Conservation (phyloP, 2,329 filamentous ascomycete genomes). For the Colletotrichum plurivorum region DNA sequence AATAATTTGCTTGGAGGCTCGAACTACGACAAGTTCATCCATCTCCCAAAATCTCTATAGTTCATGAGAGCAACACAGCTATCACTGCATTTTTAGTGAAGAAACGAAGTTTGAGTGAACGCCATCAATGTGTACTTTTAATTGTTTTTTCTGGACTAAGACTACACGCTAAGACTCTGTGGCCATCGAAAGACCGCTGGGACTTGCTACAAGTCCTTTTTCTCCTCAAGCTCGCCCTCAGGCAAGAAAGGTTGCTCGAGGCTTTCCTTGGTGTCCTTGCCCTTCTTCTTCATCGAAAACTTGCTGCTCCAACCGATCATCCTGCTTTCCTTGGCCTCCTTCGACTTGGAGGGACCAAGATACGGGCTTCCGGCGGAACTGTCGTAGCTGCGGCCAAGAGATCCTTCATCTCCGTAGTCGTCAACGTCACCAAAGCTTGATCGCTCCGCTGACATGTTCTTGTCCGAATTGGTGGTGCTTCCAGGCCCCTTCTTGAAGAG, state of each 20-base stretch:
- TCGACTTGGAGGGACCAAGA: conserved; percentile 65
- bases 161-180: conserved; percentile 15
- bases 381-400: conserved; percentile 67
- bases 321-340: conserved; percentile 62
- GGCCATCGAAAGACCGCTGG: conserved; percentile 9
- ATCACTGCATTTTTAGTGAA: no score
- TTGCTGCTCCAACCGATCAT: conserved; percentile 64
- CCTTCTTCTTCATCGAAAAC: conserved; percentile 74
- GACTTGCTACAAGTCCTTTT: conserved; percentile 35
- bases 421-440: conserved; percentile 72
- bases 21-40: no score
- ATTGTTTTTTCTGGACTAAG: conserved; percentile 10
- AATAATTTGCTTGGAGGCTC: no score
- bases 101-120: not conserved
- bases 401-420: conserved; percentile 63
- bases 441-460: conserved; percentile 68
- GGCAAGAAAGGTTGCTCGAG: conserved; percentile 59
- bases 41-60: no score
- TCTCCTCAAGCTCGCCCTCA: conserved; percentile 35
- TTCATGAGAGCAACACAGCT: no score
- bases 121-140: conserved; percentile 7
- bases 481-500: conserved; percentile 73
- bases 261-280: conserved; percentile 69
- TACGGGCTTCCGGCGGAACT: conserved; percentile 70
- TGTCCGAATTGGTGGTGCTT: conserved; percentile 70